Conservation (phyloP, 1,139 yeast genomes). For the Candida pseudocylindracea region DNA sequence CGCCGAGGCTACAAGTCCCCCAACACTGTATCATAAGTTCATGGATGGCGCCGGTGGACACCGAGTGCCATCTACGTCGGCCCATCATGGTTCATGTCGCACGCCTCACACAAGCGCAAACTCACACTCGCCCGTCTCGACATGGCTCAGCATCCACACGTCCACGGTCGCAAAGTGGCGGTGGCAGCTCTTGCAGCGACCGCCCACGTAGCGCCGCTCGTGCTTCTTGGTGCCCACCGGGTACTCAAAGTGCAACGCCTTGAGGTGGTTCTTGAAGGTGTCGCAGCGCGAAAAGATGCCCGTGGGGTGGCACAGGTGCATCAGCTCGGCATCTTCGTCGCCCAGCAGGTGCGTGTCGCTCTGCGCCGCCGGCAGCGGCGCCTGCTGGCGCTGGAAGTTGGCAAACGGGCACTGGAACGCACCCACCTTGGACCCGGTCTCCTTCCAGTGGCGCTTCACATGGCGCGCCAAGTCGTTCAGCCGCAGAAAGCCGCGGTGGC, state of each 20-base stretch:
- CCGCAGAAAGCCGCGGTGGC: conserved; percentile 72
- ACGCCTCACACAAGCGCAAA: not conserved
- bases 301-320: conserved; percentile 45
- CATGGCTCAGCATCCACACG: conserved; percentile 56
- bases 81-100: no score
- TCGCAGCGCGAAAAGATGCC: conserved; percentile 81
- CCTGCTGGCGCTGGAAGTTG: conserved; percentile 3
- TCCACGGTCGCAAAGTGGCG: conserved; percentile 43
- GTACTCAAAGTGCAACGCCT: conserved; percentile 75
- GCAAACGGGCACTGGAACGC: conserved; percentile 25
- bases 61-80: no score
- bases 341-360: conserved; percentile 1
- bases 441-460: conserved; percentile 65
- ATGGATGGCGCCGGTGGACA: no score
- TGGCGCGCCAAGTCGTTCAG: conserved; percentile 75
- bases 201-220: conserved; percentile 44
- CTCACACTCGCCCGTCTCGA: conserved; percentile 33
- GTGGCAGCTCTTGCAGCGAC: conserved; percentile 63
- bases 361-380: no score
- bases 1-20: no score
- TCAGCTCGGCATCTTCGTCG: conserved; percentile 4
- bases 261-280: conserved; percentile 76
- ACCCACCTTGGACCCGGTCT: conserved; percentile 26
- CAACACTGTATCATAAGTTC: no score
- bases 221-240: conserved; percentile 74